Percentiles rank a stretch among this genome's conserved stretches.
Conservation (phyloP, 1,139 yeast genomes). For the Saccharomyces hybrid region DNA sequence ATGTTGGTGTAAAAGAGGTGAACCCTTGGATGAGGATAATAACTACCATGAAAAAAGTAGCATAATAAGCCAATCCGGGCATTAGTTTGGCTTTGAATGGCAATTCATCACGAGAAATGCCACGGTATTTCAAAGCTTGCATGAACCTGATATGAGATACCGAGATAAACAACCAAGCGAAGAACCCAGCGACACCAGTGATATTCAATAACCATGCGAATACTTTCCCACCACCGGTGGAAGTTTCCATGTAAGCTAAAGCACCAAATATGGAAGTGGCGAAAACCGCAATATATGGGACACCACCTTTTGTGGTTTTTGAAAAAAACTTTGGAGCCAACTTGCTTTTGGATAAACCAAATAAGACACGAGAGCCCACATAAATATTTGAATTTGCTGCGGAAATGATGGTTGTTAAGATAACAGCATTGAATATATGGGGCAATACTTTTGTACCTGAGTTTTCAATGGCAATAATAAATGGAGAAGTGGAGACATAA, state of each 20-base stretch:
- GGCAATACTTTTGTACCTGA: conserved; percentile 69
- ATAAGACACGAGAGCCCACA: conserved; percentile 67
- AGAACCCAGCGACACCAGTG: conserved; percentile 66
- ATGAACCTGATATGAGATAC: conserved; percentile 60
- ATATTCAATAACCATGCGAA: conserved; percentile 80
- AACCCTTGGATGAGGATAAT: conserved; percentile 62
- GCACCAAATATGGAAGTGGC: conserved; percentile 55
- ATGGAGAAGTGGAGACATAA: conserved; percentile 68
- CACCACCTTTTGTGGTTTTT: conserved; percentile 53
- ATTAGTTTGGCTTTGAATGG: conserved; percentile 60
- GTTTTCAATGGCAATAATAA: conserved; percentile 55
- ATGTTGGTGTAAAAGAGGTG: conserved; percentile 43
- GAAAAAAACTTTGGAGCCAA: conserved; percentile 57
- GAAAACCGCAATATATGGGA: conserved; percentile 54
- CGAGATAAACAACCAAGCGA: conserved; percentile 65
- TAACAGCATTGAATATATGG: conserved; percentile 68
- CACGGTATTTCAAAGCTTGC: conserved; percentile 48
- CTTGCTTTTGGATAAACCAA: conserved; percentile 56
- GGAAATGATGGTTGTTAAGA: conserved; percentile 60
- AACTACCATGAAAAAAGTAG: conserved; percentile 41
- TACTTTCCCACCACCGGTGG: conserved; percentile 56
- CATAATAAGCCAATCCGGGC: conserved; percentile 58
- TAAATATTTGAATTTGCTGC: conserved; percentile 78
- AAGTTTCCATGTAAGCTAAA: conserved; percentile 60
- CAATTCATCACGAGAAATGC: conserved; percentile 53